These are phyloP conservation scores for Lagenidium sp. DNA, from an alignment of 352 stramenopile species.

Conservation along the genomic window DNA sequence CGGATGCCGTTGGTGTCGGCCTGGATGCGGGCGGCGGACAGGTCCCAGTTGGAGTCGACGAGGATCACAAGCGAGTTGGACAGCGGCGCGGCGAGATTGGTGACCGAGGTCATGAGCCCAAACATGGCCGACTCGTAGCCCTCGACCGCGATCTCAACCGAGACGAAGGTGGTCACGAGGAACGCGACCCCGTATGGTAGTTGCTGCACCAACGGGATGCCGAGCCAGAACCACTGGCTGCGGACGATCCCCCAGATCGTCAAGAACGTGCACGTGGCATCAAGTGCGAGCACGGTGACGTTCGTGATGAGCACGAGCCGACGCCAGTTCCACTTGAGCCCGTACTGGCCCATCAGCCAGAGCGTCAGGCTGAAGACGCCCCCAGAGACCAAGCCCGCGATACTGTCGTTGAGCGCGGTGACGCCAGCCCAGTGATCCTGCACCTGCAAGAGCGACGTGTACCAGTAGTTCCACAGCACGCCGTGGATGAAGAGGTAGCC, in stretches of 20 bases:
- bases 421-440: constrained; percentile 7
- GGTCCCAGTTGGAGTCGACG: constrained; percentile 4
- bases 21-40: constrained; percentile 5
- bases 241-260: constrained; percentile 9
- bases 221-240: constrained; percentile 12
- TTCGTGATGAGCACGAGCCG: background rate
- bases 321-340: constrained; percentile 10
- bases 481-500: constrained; percentile 4
- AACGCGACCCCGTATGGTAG: constrained; percentile 8
- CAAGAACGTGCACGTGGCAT: constrained; percentile 1
- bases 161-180: constrained; percentile 6
- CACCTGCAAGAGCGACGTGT: background rate
- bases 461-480: constrained; percentile 4
- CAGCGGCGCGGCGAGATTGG: background rate
- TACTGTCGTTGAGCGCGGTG: constrained; percentile 7
- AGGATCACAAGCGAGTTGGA: constrained; percentile 5
- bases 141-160: constrained; percentile 14
- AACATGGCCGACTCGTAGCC: constrained; percentile 12
- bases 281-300: constrained; percentile 3
- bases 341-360: constrained; percentile 4
- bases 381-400: constrained; percentile 1
- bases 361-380: constrained; percentile 3
- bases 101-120: constrained; percentile 7
- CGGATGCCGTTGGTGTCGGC: constrained; percentile 10
- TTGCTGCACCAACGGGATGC: constrained; percentile 3